A percentile compares a stretch with the other conserved stretches of the same genome.
phyloP scores from a whole-genome alignment of 345 rosid genomes.

The Cardamine resedifolia region DNA sequence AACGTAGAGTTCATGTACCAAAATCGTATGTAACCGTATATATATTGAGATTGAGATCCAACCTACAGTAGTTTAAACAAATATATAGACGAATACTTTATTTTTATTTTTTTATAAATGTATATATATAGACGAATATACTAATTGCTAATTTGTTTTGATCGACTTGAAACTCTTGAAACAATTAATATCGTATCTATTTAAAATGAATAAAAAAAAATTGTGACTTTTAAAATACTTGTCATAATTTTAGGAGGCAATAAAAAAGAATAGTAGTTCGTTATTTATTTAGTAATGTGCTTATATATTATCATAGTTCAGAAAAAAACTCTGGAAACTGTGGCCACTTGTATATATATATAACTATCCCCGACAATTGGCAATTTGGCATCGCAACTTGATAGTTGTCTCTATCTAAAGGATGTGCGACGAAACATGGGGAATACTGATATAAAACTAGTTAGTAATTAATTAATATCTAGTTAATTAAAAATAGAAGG shows the following conservation, averaged over 20 bases:
- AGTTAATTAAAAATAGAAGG: background rate
- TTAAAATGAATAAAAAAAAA: too few relatives aligned
- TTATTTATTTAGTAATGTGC: background rate
- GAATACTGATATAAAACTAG: background rate
- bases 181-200: background rate
- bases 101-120: too few relatives aligned
- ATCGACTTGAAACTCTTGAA: too few relatives aligned
- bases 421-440: background rate
- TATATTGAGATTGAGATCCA: too few relatives aligned
- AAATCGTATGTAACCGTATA: background rate
- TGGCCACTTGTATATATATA: constrained; percentile 17
- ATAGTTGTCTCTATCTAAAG: background rate
- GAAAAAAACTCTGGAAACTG: background rate
- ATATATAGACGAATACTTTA: too few relatives aligned
- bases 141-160: too few relatives aligned
- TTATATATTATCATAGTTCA: background rate
- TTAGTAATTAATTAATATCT: background rate
- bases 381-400: constrained; percentile 32
- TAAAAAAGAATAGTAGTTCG: background rate
- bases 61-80: too few relatives aligned
- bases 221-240: background rate
- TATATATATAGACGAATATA: too few relatives aligned
- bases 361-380: background rate
- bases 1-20: background rate
- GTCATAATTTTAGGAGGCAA: constrained; percentile 6